phyloP scores from a whole-genome alignment of 176 grass and related monocot genomes.

The Aegilops speltoides region DNA sequence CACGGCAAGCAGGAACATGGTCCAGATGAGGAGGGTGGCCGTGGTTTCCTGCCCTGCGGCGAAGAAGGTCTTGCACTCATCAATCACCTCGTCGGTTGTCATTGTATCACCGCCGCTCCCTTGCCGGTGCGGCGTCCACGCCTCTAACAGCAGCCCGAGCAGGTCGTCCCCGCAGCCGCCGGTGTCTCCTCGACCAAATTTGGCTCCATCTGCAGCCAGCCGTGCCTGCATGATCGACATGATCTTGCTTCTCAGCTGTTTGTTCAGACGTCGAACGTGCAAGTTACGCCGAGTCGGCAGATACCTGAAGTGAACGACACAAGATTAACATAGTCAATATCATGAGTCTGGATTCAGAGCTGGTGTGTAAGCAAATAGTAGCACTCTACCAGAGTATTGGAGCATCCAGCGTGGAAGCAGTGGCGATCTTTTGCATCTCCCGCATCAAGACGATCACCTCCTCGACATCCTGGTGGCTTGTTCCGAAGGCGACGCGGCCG shows the following conservation, averaged over 20 bases:
- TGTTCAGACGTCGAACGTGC: slow-evolving; percentile 7
- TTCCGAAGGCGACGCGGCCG: slow-evolving; percentile 40
- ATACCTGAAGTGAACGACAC: slow-evolving; percentile 10
- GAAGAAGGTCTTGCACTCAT: slow-evolving; percentile 52
- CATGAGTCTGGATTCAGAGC: no score
- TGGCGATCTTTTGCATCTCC: slow-evolving; percentile 29
- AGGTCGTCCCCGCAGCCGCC: slow-evolving; percentile 29
- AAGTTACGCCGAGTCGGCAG: slow-evolving; percentile 40
- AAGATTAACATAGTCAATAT: slow-evolving; percentile 17
- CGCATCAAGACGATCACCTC: slow-evolving; percentile 22
- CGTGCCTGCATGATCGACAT: slow-evolving; percentile 31
- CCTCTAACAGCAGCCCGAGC: slow-evolving; percentile 48
- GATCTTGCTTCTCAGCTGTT: slow-evolving; percentile 25
- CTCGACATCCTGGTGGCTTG: not conserved
- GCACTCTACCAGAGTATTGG: slow-evolving; percentile 11
- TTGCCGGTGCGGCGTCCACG: not conserved
- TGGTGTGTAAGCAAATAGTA: not conserved
- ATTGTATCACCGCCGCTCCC: not conserved
- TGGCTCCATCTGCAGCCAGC: not conserved
- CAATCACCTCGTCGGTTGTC: slow-evolving; percentile 47
- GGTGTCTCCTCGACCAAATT: no score
- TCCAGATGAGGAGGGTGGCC: slow-evolving; percentile 35
- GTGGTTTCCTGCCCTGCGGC: slow-evolving; percentile 47
- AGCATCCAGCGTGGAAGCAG: not conserved
- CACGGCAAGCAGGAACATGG: slow-evolving; percentile 43